Conservation (phyloP, 148 eudicot genomes). For the Talinum fruticosum region DNA sequence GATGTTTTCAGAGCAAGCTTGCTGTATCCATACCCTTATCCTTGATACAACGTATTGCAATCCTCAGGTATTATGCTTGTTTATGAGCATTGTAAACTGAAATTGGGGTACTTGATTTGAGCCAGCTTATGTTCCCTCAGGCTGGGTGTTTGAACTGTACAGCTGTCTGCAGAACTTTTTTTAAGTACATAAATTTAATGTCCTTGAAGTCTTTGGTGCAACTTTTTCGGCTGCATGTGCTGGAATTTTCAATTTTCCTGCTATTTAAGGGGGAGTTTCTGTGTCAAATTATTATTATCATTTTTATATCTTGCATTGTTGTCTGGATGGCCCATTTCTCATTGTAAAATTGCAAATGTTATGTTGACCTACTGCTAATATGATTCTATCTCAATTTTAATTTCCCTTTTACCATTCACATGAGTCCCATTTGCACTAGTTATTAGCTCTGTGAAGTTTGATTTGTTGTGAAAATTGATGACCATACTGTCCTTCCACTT, state of each 20-base stretch:
- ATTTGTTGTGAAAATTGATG: not conserved
- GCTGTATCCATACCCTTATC: constrained; percentile 61
- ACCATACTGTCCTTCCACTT: not conserved
- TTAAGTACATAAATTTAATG: not conserved
- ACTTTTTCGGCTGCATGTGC: not conserved
- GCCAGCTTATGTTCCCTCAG: constrained; percentile 1
- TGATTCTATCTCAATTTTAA: not conserved
- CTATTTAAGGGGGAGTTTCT: not conserved
- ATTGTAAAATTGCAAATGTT: not conserved
- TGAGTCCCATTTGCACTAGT: not conserved
- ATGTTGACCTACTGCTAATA: not conserved
- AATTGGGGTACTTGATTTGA: not conserved
- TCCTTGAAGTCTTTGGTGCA: not conserved
- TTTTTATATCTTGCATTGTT: not conserved
- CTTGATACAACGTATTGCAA: constrained; percentile 95
- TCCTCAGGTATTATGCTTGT: constrained; percentile 56
- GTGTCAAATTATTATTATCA: not conserved
- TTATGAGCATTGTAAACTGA: not conserved
- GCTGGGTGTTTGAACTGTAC: not conserved
- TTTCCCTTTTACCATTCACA: not conserved
- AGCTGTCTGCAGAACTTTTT: not conserved
- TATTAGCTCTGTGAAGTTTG: not conserved
- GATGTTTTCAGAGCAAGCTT: constrained; percentile 36
- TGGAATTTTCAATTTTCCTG: not conserved
- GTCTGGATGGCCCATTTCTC: not conserved